phyloP scores from a whole-genome alignment of 352 stramenopile genomes.

The Globisporangium viniferum region DNA sequence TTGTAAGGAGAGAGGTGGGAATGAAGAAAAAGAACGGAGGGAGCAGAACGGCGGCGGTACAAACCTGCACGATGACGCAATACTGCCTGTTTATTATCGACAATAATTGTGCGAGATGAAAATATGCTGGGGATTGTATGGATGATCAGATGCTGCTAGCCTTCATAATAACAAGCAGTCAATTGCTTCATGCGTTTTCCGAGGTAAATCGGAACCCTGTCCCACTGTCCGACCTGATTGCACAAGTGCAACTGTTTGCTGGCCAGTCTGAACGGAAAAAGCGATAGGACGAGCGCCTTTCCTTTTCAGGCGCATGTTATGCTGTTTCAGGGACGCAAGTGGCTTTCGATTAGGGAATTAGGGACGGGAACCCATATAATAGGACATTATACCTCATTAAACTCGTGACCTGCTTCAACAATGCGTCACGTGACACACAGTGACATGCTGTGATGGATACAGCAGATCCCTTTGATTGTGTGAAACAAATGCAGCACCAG shows the following conservation, averaged over 20 bases:
- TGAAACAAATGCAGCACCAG: too few species aligned
- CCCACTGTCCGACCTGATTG: not conserved
- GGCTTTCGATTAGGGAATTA: too few species aligned
- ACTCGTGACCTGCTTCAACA: too few species aligned
- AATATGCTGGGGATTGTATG: not conserved
- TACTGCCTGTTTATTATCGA: not conserved
- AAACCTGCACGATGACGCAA: not conserved
- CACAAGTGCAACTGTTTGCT: not conserved
- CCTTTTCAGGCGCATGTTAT: too few species aligned
- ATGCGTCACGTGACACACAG: too few species aligned
- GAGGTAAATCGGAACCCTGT: not conserved
- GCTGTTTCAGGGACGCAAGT: too few species aligned
- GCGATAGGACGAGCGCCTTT: too few species aligned
- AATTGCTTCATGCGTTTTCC: not conserved
- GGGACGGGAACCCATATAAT: too few species aligned
- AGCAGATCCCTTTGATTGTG: too few species aligned
- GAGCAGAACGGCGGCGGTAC: too few species aligned
- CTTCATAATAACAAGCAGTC: not conserved
- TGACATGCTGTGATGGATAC: too few species aligned
- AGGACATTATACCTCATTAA: too few species aligned
- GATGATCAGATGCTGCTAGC: not conserved
- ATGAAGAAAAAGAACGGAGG: not conserved
- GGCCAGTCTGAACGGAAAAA: not conserved
- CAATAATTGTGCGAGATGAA: not conserved
- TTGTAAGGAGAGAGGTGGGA: not conserved